Evolutionary conservation across 345 rosid species (phyloP).

Genomic region (Gynandropsis gynandra): DNA sequence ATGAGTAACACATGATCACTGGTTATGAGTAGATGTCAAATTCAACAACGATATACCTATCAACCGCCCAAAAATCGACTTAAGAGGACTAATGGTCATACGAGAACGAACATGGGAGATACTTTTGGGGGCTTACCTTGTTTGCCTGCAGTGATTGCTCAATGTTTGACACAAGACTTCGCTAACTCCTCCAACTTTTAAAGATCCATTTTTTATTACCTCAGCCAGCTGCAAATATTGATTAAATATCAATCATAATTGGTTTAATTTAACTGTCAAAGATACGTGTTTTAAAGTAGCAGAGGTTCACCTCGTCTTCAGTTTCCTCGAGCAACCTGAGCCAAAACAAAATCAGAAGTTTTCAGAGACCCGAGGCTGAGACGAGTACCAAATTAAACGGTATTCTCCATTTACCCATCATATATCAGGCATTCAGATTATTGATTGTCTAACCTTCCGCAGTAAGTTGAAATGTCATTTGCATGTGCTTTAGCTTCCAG

Average conservation of each 20-base stretch:
- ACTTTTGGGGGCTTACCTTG: constrained; percentile 40
- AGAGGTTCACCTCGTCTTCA: constrained; percentile 73
- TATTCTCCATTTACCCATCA: not conserved
- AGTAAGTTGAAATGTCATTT: constrained; percentile 79
- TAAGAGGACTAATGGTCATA: too few species aligned
- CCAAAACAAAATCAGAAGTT: not conserved
- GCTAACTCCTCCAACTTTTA: constrained; percentile 64
- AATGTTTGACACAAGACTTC: constrained; percentile 71
- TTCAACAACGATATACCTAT: too few species aligned
- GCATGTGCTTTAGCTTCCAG: constrained; percentile 88
- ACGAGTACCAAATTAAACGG: not conserved
- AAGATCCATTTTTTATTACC: constrained; percentile 61
- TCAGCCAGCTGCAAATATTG: constrained; percentile 52
- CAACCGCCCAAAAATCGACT: too few species aligned
- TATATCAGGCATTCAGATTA: not conserved
- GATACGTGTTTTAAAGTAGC: constrained; percentile 14
- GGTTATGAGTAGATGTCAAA: not conserved
- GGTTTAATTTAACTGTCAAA: not conserved
- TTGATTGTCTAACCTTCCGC: constrained; percentile 64
- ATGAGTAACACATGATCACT: not conserved
- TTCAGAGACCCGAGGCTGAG: constrained; percentile 12
- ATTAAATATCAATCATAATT: constrained; percentile 1
- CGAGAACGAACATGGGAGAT: too few species aligned
- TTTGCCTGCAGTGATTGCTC: constrained; percentile 58
- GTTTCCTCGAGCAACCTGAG: constrained; percentile 81